Conservation (phyloP, 106 monocot genomes). For the Narthecium ossifragum region DNA sequence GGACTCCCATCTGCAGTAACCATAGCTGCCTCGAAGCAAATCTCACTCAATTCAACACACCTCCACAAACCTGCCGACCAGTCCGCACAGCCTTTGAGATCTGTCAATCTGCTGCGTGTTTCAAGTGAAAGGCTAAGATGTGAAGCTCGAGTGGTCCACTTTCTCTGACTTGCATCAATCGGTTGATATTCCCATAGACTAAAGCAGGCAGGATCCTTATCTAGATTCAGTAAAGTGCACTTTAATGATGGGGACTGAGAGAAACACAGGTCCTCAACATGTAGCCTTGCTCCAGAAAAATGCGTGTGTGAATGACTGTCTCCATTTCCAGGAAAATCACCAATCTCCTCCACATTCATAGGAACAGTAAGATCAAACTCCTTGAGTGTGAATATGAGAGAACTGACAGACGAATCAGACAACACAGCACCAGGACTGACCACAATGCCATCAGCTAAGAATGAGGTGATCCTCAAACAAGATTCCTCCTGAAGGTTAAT, state of each 20-base stretch:
- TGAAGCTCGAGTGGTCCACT: slow-evolving; percentile 62
- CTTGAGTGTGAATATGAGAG: slow-evolving; percentile 58
- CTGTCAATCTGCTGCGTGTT: slow-evolving; percentile 19
- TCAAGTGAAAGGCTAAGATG: slow-evolving; percentile 82
- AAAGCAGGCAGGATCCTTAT: slow-evolving; percentile 94
- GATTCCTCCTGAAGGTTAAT: slow-evolving; percentile 92
- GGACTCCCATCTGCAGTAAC: slow-evolving; percentile 89
- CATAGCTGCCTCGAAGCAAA: slow-evolving; percentile 91
- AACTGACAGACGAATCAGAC: slow-evolving; percentile 78
- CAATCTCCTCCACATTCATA: slow-evolving; percentile 29
- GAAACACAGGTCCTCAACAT: slow-evolving; percentile 66
- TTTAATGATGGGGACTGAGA: slow-evolving; percentile 67
- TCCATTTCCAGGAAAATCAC: slow-evolving; percentile 16
- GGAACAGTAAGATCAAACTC: slow-evolving; percentile 88
- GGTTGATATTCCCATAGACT: slow-evolving; percentile 84
- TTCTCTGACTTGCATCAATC: slow-evolving; percentile 89
- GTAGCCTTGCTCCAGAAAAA: slow-evolving; percentile 90
- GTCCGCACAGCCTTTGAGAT: slow-evolving; percentile 17
- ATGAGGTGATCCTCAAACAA: slow-evolving; percentile 82
- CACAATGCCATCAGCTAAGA: slow-evolving; percentile 92
- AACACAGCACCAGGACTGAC: slow-evolving; percentile 62
- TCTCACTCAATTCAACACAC: slow-evolving; percentile 78
- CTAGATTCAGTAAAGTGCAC: slow-evolving; percentile 82
- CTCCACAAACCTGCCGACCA: slow-evolving; percentile 50
- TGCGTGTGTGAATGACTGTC: slow-evolving; percentile 17